Evolutionary conservation across 2,329 filamentous ascomycete species (phyloP).

Genomic region (Trichocomaceae sp.): DNA sequence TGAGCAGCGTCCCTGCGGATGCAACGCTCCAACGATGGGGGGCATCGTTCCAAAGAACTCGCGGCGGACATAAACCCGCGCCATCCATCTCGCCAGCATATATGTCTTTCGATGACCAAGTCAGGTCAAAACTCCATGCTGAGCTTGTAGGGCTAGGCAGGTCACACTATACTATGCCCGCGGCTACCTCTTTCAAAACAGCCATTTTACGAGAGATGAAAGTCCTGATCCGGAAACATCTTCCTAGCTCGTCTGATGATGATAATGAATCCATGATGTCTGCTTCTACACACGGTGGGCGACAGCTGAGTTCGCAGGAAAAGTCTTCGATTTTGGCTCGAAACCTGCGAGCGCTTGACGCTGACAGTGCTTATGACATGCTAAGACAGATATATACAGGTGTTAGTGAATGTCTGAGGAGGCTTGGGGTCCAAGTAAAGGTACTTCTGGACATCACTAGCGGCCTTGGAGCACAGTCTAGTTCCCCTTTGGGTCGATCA

Average conservation of each 20-base stretch:
- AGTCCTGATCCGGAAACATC: constrained; percentile 70
- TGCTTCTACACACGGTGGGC: constrained; percentile 66
- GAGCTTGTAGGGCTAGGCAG: constrained; percentile 74
- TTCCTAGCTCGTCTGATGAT: constrained; percentile 90
- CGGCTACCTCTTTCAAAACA: constrained; percentile 78
- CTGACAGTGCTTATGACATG: constrained; percentile 77
- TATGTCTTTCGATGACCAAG: constrained; percentile 61
- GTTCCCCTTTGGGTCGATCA: constrained; percentile 35
- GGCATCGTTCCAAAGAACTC: constrained; percentile 63
- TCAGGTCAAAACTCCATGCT: constrained; percentile 64
- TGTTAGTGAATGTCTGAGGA: constrained; percentile 76
- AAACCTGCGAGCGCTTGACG: constrained; percentile 76
- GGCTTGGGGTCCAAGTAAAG: constrained; percentile 86
- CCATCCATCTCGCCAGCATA: constrained; percentile 71
- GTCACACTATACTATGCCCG: constrained; percentile 70
- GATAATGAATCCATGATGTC: constrained; percentile 88
- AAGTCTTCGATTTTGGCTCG: constrained; percentile 83
- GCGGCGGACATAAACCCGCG: constrained; percentile 60
- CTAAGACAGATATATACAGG: constrained; percentile 77
- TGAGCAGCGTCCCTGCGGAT: constrained; percentile 61
- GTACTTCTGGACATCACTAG: constrained; percentile 91
- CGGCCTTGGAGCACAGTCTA: constrained; percentile 33
- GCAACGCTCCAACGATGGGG: constrained; percentile 83
- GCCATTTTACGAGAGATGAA: constrained; percentile 80
- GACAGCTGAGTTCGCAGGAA: constrained; percentile 70